Evolutionary conservation across 2,329 filamentous ascomycete species (phyloP).

Genomic region (Colletotrichum sidae): DNA sequence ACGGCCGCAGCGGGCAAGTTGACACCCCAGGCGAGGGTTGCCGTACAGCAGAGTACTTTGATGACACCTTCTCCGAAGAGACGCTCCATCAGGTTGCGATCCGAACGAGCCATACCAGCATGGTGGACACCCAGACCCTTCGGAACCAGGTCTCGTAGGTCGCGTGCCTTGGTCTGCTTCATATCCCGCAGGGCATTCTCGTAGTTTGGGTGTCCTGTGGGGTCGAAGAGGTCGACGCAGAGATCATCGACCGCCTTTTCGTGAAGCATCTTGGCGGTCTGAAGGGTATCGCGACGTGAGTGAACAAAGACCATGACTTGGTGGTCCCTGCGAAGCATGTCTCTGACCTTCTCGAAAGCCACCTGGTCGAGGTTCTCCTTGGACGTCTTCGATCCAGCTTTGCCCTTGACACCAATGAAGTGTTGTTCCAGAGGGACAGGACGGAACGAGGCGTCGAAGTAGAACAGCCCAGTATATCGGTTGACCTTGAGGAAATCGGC

Average conservation of each 20-base stretch:
- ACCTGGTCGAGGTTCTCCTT: conserved; percentile 90
- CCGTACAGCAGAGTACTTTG: conserved; percentile 97
- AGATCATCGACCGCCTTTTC: conserved; percentile 87
- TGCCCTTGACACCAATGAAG: conserved; percentile 96
- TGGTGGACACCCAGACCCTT: conserved; percentile 97
- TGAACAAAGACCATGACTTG: conserved; percentile 99
- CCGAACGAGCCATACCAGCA: conserved; percentile 93
- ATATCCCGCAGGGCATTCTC: conserved; percentile 85
- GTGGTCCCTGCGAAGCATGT: conserved; percentile 92
- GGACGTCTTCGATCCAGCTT: conserved; percentile 81
- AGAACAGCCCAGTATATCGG: conserved; percentile 90
- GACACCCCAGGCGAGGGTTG: conserved; percentile 97
- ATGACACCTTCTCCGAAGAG: conserved; percentile 93
- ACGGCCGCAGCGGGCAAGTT: conserved; percentile 97
- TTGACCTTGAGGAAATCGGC: conserved; percentile 98
- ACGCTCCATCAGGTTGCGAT: conserved; percentile 94
- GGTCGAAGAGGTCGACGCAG: conserved; percentile 86
- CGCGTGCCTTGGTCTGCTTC: conserved; percentile 85
- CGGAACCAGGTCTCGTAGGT: conserved; percentile 87
- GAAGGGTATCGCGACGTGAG: conserved; percentile 91
- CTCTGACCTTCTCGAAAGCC: conserved; percentile 92
- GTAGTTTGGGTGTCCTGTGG: conserved; percentile 81
- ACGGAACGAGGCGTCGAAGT: conserved; percentile 95
- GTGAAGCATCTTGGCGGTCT: conserved; percentile 85
- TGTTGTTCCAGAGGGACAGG: conserved; percentile 97